Base-by-base conservation (phyloP, 1,284 basidiomycete genomes). In the Trichosporon inkin region DNA sequence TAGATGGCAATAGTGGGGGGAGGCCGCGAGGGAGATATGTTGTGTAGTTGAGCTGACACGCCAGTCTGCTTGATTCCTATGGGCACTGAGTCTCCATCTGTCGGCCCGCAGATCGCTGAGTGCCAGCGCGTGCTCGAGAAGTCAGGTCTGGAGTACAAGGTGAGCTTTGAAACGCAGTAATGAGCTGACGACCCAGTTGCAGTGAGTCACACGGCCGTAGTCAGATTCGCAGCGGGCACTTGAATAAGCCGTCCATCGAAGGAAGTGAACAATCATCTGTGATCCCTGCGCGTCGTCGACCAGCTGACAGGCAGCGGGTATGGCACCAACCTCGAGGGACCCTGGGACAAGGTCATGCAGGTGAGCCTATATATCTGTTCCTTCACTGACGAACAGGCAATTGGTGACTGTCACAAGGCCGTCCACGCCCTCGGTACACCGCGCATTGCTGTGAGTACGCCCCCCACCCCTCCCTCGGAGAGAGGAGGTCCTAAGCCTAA, bases 301-400 rank as follows among this genome's bases (percentile, higher is more conserved):
- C 20, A 20, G 36, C 56, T 55, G 10, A 41, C 35, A 36, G 10
- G 3, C 67, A 92, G 90, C 70, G 90, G 90, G 2, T 92, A 92
- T 70, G 92, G 92, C 6, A 95, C 92, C 3, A 94, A 94, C 72
- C 68, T 94, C 53, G 91, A 90, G 62, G 91, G 92, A 2, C 87
- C 89, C 0, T 93, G 92, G 91, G 83, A 84, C 34, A 81, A 85
- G 59, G 92, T 96, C 7, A 77, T 74, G 67, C 67, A 68, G 57
- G 73, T 71, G 6, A 35, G 6, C 2, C 20, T 19, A 8, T 24
- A 14, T 44, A 20, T 8, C 11, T 19, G 24, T 16, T 52, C 41
- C 4, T 6, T 17, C 10, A 16, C 41, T 28, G 24, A 32, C 32
- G 19, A 6, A 20, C 44, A 70, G 66, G 71, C 58, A 11, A 78